Evolutionary conservation across 2,329 filamentous ascomycete genomes (phyloP), one percentile per base, ranked within the genome.

Genomic region (Neophaeococcomyces mojaviensis): DNA sequence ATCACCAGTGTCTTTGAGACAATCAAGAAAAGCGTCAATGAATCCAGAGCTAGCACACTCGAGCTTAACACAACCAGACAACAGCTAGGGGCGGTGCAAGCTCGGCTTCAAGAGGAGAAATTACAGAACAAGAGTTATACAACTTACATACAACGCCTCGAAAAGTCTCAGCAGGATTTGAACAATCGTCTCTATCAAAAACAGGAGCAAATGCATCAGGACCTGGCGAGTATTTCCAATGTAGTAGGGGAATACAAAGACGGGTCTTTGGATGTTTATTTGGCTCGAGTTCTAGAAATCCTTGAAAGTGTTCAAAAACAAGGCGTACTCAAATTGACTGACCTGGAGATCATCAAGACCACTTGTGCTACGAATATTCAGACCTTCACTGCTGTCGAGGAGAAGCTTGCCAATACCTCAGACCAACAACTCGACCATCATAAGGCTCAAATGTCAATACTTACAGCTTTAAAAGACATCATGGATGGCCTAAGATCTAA

Each of bases 81-180:
- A 15, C 20, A 48, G 3, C 32, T 42, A 12, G 4, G 20, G 16
- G 36, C 19, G 5, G 38, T 51, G 33, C 15, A 24, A 12, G 46
- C 48, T 2, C 43, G 39, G 18, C 31, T 53, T 15, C 40, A 35
- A 33, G 37, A 35, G 19, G 48, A 55, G 19, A 45, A 48, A 36
- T 43, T 37, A 32, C 48, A 44, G 26, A 51, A 45, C 31, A 41
- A 44, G 34, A 53, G 39, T 33, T 32, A 51, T 37, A 50, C 52
- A 15, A 28, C 39, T 9, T 49, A 55, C 30, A 51, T 55, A 28
- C 50, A 55, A 39, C 44, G 48, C 15, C 34, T 53, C 26, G 50
- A 39, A 33, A 34, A 10, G 10, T 33, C 15, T n/a, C 40, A 35
- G 31, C 31, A 20, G 7, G 18, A 28, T 10, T 34, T 35, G 28